phyloP scores from a whole-genome alignment of 805 yeast genomes.

The Priceomyces castillae region DNA sequence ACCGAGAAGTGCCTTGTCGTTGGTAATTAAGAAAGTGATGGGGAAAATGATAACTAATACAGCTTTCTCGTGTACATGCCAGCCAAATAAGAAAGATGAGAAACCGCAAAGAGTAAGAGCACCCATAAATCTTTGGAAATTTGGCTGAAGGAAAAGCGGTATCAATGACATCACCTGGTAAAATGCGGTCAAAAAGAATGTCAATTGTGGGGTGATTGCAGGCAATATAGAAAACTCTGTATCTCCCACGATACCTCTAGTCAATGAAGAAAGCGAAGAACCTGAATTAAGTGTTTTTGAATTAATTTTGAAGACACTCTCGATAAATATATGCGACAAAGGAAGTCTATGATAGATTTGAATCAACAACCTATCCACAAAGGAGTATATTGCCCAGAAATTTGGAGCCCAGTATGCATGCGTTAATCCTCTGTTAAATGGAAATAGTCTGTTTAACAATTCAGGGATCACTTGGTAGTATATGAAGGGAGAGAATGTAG shows the following conservation, averaged over 20 bases:
- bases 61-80: conserved; percentile 99
- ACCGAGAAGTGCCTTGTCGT: conserved; percentile 67
- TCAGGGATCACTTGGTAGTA: conserved; percentile 61
- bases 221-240: conserved; percentile 80
- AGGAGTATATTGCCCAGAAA: conserved; percentile 92
- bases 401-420: conserved; percentile 99
- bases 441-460: conserved; percentile 71
- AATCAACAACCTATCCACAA: conserved; percentile 67
- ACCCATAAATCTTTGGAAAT: conserved; percentile 76
- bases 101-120: conserved; percentile 85
- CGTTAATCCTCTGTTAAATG: conserved; percentile 90
- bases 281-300: conserved; percentile 37
- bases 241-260: conserved; percentile 92
- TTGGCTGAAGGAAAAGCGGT: conserved; percentile 69
- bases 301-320: conserved; percentile 43
- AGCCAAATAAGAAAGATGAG: conserved; percentile 90
- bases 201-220: conserved; percentile 69
- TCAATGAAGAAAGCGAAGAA: conserved; percentile 33
- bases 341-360: conserved; percentile 40
- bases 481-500: conserved; percentile 79
- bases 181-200: conserved; percentile 78
- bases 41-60: conserved; percentile 88
- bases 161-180: conserved; percentile 76
- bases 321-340: conserved; percentile 26
- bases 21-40: conserved; percentile 68